Conservation (phyloP, 164 flowering plant genomes). For the Annona squamosa region DNA sequence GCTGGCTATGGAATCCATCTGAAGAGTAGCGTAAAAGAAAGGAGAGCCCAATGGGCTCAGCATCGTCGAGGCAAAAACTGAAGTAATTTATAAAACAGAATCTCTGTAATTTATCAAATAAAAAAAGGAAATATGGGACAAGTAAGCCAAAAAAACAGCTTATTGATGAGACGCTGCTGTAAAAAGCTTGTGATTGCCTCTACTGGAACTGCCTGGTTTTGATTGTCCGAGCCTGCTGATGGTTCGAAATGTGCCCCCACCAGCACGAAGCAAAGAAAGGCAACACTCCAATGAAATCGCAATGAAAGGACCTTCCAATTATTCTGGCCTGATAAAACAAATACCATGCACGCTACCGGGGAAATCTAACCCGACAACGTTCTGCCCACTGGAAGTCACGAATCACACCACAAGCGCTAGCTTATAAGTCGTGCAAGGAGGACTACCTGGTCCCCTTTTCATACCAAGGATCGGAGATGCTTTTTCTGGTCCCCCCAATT, state of each 20-base stretch:
- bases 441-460: background rate
- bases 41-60: too few species aligned
- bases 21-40: too few species aligned
- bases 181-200: background rate
- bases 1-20: too few species aligned
- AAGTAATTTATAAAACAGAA: too few species aligned
- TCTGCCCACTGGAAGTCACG: background rate
- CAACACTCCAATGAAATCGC: background rate
- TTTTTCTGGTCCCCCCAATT: background rate
- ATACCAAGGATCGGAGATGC: background rate
- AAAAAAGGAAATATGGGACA: too few species aligned
- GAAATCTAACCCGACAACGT: background rate
- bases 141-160: background rate
- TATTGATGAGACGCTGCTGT: background rate
- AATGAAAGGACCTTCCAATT: background rate
- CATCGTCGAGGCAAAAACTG: too few species aligned
- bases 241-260: background rate
- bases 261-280: background rate
- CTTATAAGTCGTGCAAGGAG: background rate
- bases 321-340: background rate
- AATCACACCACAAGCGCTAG: background rate
- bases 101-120: too few species aligned
- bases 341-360: background rate
- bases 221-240: background rate
- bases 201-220: background rate